phyloP scores from a whole-genome alignment of 164 flowering plant genomes.

The Buxus sempervirens region DNA sequence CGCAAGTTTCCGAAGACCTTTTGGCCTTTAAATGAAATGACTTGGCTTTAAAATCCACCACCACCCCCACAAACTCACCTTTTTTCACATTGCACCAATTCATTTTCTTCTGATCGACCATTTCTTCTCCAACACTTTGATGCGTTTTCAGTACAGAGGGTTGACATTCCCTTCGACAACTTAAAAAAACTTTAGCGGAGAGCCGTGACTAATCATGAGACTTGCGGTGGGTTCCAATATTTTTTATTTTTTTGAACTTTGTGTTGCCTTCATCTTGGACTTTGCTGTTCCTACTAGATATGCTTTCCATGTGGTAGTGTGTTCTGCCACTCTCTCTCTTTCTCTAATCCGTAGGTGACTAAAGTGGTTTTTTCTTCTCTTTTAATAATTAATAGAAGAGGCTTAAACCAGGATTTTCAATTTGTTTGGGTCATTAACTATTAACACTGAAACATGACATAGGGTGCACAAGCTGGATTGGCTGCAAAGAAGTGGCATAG shows the following conservation, averaged over 20 bases:
- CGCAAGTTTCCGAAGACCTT: too few species aligned
- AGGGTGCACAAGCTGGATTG: conserved; percentile 24
- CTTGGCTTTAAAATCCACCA: too few species aligned
- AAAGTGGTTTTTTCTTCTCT: background rate
- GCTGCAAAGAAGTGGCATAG: conserved; percentile 19
- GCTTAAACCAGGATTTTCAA: too few species aligned
- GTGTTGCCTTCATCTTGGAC: background rate
- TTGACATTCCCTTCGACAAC: background rate
- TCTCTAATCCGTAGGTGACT: background rate
- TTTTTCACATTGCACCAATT: too few species aligned
- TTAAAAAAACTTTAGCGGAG: background rate
- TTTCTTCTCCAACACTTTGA: too few species aligned
- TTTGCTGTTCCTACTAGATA: background rate
- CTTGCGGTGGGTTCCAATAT: background rate
- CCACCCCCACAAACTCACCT: too few species aligned
- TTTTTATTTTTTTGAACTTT: background rate
- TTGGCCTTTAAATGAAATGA: too few species aligned
- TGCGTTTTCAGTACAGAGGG: too few species aligned
- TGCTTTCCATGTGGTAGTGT: background rate
- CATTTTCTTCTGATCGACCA: too few species aligned
- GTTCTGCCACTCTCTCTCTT: too few species aligned
- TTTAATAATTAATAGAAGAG: too few species aligned
- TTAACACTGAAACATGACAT: conserved; percentile 24
- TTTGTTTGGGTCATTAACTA: conserved; percentile 2
- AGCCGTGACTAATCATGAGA: background rate